Conservation (phyloP, 495 filamentous ascomycete species). For the Penicillium argentinense region DNA sequence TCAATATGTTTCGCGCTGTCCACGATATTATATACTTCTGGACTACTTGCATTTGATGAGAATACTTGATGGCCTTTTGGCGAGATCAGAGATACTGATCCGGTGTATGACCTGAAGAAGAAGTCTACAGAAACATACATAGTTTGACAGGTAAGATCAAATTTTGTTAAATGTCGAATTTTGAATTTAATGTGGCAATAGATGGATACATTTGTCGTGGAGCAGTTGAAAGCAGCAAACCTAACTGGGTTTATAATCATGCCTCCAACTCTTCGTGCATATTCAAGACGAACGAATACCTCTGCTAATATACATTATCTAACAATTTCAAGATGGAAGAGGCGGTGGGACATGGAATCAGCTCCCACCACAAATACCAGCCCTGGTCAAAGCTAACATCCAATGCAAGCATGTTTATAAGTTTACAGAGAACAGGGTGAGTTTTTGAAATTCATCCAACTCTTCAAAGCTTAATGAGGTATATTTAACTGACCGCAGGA, state of each 20-base stretch:
- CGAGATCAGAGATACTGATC: conserved; percentile 2
- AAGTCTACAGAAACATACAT: conserved; percentile 6
- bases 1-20: no score
- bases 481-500: neutral
- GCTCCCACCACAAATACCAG: conserved; percentile 5
- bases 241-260: conserved; percentile 2
- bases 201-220: conserved; percentile 7
- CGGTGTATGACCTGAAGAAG: conserved; percentile 7
- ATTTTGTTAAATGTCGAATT: no score
- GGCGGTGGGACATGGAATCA: conserved; percentile 2
- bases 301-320: neutral
- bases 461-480: neutral
- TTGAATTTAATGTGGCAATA: no score
- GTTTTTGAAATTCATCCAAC: no score
- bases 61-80: conserved; percentile 10
- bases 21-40: neutral
- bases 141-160: conserved; percentile 1
- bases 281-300: neutral
- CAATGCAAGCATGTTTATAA: neutral
- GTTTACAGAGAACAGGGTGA: neutral
- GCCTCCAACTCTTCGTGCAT: conserved; percentile 3
- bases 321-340: neutral
- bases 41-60: conserved; percentile 1
- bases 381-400: neutral
- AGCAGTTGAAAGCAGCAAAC: conserved; percentile 2